A percentile compares a stretch with the other conserved stretches of the same genome.
Evolutionary conservation across 495 filamentous ascomycete species (phyloP).

Genomic region (Neurospora pannonica): DNA sequence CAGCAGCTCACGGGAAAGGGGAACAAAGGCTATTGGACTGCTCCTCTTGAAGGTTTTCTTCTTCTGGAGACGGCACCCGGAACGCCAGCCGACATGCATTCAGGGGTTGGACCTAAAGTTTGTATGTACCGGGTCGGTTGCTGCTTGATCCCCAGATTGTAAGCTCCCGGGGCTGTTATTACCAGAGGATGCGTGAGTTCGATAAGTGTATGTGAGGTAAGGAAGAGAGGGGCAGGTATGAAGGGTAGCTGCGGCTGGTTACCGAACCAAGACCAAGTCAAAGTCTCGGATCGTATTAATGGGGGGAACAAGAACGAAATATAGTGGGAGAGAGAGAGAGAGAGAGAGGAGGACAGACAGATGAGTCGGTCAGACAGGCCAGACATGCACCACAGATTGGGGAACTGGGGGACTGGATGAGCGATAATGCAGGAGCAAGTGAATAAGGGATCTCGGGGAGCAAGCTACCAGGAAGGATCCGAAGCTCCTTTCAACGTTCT

Average conservation of each 20-base stretch:
- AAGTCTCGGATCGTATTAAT: neutral
- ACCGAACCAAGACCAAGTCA: neutral
- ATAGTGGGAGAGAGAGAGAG: neutral
- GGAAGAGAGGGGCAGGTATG: neutral
- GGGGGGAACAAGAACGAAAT: neutral
- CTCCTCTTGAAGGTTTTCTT: neutral
- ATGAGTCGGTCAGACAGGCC: neutral
- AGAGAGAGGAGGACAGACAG: neutral
- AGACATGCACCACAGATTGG: neutral
- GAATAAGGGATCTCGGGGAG: neutral
- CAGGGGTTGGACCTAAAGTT: neutral
- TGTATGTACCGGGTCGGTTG: neutral
- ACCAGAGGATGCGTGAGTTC: neutral
- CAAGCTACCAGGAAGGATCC: neutral
- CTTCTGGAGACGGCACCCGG: neutral
- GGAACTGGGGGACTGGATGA: neutral
- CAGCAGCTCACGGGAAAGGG: neutral
- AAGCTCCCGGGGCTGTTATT: neutral
- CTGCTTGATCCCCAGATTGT: neutral
- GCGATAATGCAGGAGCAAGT: neutral
- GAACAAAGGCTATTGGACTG: neutral
- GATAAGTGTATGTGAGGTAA: neutral
- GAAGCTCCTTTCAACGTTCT: neutral
- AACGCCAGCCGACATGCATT: neutral
- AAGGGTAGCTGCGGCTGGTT: neutral